Percentiles rank a stretch among this genome's conserved stretches.
These are phyloP conservation scores for Cystofilobasidium capitatum DNA, from an alignment of 768 basidiomycete species.

Conservation along the genomic window DNA sequence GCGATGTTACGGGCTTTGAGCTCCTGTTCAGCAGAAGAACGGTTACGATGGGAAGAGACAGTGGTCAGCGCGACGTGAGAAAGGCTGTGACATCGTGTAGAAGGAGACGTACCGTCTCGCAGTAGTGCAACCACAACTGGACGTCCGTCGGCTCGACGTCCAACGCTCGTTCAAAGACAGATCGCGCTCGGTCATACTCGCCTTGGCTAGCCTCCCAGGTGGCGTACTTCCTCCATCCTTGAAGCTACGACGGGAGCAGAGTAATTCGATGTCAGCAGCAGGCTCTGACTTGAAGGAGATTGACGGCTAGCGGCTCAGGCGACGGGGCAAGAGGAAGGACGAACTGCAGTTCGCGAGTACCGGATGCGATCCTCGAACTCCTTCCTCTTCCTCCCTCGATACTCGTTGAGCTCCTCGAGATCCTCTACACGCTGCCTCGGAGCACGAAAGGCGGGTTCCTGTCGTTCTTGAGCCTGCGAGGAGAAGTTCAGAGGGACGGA, in stretches of 20 bases:
- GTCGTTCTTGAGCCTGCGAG: slow-evolving; percentile 93
- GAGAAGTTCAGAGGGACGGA: not conserved
- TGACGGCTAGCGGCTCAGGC: too few relatives aligned
- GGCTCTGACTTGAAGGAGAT: too few relatives aligned
- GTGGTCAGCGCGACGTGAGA: too few relatives aligned
- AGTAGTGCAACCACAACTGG: slow-evolving; percentile 68
- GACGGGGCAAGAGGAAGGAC: slow-evolving; percentile 15
- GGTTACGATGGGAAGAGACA: too few relatives aligned
- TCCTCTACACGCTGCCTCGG: slow-evolving; percentile 95
- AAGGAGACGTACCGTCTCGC: slow-evolving; percentile 22
- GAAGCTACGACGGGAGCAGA: slow-evolving; percentile 35
- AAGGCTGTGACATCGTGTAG: not conserved
- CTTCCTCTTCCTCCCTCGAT: slow-evolving; percentile 71
- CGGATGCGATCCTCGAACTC: slow-evolving; percentile 73
- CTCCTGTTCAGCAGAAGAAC: slow-evolving; percentile 44
- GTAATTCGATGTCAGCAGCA: not conserved
- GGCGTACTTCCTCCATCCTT: slow-evolving; percentile 47
- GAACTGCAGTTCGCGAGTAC: slow-evolving; percentile 40
- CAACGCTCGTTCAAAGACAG: slow-evolving; percentile 90
- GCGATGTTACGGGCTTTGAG: slow-evolving; percentile 95
- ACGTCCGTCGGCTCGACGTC: slow-evolving; percentile 86
- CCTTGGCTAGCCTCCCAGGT: slow-evolving; percentile 81
- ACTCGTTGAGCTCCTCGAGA: slow-evolving; percentile 73
- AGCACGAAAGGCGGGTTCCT: slow-evolving; percentile 81
- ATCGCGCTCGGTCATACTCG: slow-evolving; percentile 82